Evolutionary conservation across 2,329 filamentous ascomycete species (phyloP).

Genomic region (Achaetomium macrosporum): DNA sequence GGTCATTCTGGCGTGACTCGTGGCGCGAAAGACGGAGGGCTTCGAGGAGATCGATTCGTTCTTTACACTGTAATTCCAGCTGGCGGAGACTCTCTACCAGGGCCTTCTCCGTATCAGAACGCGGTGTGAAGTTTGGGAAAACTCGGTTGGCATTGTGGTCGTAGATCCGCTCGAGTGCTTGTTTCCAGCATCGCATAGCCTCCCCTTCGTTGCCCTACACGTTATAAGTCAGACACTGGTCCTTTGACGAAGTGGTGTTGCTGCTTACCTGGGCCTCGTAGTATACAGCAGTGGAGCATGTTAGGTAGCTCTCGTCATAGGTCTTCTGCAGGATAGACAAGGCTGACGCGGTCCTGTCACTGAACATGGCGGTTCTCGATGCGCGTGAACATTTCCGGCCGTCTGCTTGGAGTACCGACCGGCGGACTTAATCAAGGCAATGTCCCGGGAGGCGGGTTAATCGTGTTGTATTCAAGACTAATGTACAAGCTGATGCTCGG

Average conservation of each 20-base stretch:
- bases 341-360: slow-evolving; percentile 38
- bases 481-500: neutral
- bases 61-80: slow-evolving; percentile 87
- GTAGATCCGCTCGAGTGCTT: slow-evolving; percentile 81
- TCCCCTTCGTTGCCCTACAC: slow-evolving; percentile 83
- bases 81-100: slow-evolving; percentile 74
- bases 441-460: neutral
- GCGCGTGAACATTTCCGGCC: slow-evolving; percentile 17
- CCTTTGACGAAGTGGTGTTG: neutral
- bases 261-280: slow-evolving; percentile 77
- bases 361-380: slow-evolving; percentile 42
- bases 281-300: slow-evolving; percentile 91
- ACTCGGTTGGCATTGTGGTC: slow-evolving; percentile 75
- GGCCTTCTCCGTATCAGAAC: slow-evolving; percentile 76
- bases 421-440: neutral
- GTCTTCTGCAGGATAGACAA: slow-evolving; percentile 85
- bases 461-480: neutral
- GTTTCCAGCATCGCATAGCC: slow-evolving; percentile 84
- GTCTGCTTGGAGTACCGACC: neutral
- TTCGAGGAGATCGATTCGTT: slow-evolving; percentile 82
- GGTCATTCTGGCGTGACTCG: slow-evolving; percentile 28
- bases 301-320: slow-evolving; percentile 93
- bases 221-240: slow-evolving; percentile 5
- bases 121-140: slow-evolving; percentile 61
- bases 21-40: slow-evolving; percentile 64